phyloP scores from a whole-genome alignment of 768 basidiomycete genomes.

The Tephrocybe sp. region DNA sequence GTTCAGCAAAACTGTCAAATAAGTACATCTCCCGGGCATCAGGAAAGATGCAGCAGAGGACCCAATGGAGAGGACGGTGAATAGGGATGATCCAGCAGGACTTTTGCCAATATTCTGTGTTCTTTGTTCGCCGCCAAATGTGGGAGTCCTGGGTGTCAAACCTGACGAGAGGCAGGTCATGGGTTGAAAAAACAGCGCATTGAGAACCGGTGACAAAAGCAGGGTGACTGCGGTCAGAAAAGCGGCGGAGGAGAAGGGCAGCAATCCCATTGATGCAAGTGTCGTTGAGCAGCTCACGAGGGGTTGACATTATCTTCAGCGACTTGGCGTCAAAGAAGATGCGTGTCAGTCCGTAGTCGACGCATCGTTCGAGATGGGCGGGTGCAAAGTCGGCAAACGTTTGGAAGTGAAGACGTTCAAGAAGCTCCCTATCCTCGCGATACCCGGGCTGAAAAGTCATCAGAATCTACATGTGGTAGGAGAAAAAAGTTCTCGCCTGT shows the following conservation, averaged over 20 bases:
- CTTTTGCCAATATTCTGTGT: constrained; percentile 27
- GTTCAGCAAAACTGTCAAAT: constrained; percentile 29
- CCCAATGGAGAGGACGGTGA: constrained; percentile 32
- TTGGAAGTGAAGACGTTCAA: neutral
- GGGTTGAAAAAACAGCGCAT: constrained; percentile 15
- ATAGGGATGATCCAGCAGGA: constrained; percentile 36
- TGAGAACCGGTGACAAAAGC: neutral
- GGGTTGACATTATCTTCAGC: constrained; percentile 2
- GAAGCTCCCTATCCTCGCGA: neutral
- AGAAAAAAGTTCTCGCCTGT: no score
- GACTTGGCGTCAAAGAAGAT: constrained; percentile 5
- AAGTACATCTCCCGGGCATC: constrained; percentile 16
- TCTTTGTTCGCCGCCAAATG: constrained; percentile 19
- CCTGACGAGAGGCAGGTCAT: constrained; percentile 16
- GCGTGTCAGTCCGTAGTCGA: neutral
- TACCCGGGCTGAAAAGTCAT: neutral
- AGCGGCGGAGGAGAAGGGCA: constrained; percentile 13
- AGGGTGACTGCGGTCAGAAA: neutral
- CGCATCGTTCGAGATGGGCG: neutral
- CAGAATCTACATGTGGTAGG: no score
- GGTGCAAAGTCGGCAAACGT: neutral
- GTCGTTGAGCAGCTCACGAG: constrained; percentile 18
- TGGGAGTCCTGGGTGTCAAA: constrained; percentile 15
- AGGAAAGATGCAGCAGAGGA: constrained; percentile 23
- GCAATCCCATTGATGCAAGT: constrained; percentile 25